phyloP scores from a whole-genome alignment of 106 monocot species.

The Iris macrosiphon region DNA sequence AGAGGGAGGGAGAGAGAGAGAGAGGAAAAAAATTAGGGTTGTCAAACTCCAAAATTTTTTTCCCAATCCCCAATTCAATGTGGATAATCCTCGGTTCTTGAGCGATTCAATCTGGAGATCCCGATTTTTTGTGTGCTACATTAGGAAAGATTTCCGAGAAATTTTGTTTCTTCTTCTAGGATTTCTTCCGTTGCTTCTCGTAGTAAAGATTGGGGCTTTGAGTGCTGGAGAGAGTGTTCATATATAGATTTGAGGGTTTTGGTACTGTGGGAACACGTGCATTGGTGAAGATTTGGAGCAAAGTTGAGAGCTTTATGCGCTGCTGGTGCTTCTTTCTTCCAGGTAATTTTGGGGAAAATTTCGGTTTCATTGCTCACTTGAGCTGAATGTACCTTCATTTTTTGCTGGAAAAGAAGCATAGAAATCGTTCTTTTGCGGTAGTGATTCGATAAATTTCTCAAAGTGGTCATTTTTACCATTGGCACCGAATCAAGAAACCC shows the following conservation, averaged over 20 bases:
- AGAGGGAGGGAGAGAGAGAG: too few relatives aligned
- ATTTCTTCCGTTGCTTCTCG: neutral
- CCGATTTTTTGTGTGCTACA: too few relatives aligned
- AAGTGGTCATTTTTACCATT: neutral
- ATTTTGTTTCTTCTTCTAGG: too few relatives aligned
- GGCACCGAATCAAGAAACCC: neutral
- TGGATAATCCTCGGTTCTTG: too few relatives aligned
- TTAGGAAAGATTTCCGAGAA: too few relatives aligned
- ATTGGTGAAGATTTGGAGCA: conserved; percentile 9
- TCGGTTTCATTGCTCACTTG: neutral
- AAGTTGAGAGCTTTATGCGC: neutral
- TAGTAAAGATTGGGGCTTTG: neutral
- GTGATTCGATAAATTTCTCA: neutral
- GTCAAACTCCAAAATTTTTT: neutral
- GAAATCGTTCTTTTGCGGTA: neutral
- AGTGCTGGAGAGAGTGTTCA: neutral
- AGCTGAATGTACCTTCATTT: conserved; percentile 3
- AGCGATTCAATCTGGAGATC: too few relatives aligned
- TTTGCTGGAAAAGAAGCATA: neutral
- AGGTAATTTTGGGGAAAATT: conserved; percentile 9
- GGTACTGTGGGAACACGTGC: neutral
- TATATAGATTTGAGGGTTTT: neutral
- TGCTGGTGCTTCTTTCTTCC: neutral
- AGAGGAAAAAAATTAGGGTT: neutral
- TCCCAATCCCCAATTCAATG: too few relatives aligned